phyloP scores from a whole-genome alignment of 768 basidiomycete genomes.

The Amanita molliuscula region DNA sequence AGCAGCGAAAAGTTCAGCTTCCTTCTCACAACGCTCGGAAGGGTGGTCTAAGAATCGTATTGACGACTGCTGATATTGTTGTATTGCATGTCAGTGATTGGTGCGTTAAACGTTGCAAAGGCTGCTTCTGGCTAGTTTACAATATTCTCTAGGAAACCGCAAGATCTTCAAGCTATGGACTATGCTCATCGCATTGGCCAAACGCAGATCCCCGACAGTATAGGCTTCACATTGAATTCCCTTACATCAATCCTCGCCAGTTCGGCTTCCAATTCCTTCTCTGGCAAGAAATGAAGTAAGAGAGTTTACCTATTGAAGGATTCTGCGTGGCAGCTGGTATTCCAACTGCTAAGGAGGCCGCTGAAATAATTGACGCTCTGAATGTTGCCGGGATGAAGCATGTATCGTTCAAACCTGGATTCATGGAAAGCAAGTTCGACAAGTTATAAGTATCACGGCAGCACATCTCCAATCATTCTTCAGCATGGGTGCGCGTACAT shows the following conservation, averaged over 20 bases:
- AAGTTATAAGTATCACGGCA: slow-evolving; percentile 92
- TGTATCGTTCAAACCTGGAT: slow-evolving; percentile 96
- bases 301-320: slow-evolving; percentile 95
- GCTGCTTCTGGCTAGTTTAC: too few species aligned
- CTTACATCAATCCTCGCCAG: slow-evolving; percentile 98
- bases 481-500: slow-evolving; percentile 36
- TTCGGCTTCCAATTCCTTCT: slow-evolving; percentile 95
- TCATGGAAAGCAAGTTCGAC: slow-evolving; percentile 94
- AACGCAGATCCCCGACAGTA: slow-evolving; percentile 74
- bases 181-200: too few species aligned
- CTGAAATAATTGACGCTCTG: slow-evolving; percentile 86
- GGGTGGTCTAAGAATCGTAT: too few species aligned
- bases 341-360: slow-evolving; percentile 92
- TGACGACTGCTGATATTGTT: too few species aligned
- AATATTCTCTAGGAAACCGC: too few species aligned
- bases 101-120: too few species aligned
- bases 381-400: slow-evolving; percentile 85
- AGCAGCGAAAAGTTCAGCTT: too few species aligned
- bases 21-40: too few species aligned
- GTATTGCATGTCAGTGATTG: too few species aligned
- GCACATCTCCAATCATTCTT: slow-evolving; percentile 91
- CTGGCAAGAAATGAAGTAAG: slow-evolving; percentile 96
- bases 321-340: slow-evolving; percentile 98
- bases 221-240: slow-evolving; percentile 89
- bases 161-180: too few species aligned